Conservation (phyloP, 257 asterid genomes). For the Ophiorrhiza pumila region DNA sequence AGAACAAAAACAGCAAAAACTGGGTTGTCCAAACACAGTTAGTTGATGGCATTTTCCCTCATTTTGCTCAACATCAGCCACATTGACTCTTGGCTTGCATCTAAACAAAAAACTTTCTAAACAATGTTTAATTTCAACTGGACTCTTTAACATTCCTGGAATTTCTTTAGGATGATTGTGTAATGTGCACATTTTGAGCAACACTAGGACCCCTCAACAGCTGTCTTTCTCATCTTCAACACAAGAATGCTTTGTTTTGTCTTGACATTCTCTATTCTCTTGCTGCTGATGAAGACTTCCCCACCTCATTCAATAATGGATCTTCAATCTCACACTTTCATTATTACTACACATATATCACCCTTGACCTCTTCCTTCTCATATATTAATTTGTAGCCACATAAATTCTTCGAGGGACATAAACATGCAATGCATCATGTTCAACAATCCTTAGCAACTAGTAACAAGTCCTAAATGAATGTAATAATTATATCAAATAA, state of each 20-base stretch:
- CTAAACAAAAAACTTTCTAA: no score
- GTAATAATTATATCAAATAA: not conserved
- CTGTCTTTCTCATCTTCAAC: conserved; percentile 14
- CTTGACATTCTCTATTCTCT: conserved; percentile 9
- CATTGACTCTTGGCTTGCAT: no score
- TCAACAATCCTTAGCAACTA: no score
- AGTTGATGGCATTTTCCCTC: no score
- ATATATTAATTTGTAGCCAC: not conserved
- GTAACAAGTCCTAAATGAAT: no score
- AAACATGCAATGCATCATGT: no score
- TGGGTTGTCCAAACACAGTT: no score
- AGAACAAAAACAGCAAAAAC: no score
- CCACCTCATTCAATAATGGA: conserved; percentile 17
- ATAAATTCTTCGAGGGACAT: not conserved
- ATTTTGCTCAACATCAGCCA: no score
- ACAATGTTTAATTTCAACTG: no score
- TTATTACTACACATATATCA: not conserved
- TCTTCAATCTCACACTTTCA: not conserved
- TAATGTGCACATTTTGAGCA: not conserved
- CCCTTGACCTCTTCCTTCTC: not conserved
- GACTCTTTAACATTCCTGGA: not conserved
- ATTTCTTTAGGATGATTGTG: not conserved
- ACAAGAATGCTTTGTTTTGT: conserved; percentile 4
- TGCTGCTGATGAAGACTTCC: conserved; percentile 2
- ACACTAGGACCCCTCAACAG: conserved; percentile 16